Evolutionary conservation across 371 early-diverging fungal genomes (phyloP).

Genomic region (Apophysomyces elegans): DNA sequence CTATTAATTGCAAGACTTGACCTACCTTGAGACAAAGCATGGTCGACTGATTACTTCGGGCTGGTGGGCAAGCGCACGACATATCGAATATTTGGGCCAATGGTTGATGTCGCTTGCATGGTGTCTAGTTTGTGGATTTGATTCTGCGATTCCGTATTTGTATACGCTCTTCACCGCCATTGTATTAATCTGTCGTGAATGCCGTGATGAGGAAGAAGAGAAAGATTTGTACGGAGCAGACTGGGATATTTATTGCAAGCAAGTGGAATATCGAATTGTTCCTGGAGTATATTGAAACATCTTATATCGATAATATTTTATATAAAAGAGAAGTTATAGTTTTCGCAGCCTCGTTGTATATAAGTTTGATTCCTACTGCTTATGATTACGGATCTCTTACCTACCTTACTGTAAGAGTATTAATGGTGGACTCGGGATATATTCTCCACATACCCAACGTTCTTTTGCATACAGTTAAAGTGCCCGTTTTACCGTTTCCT

Average conservation of each 20-base stretch:
- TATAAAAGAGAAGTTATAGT: too few species aligned
- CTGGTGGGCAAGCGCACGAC: constrained; percentile 93
- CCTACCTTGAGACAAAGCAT: constrained; percentile 79
- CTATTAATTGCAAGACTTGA: constrained; percentile 51
- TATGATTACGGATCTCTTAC: too few species aligned
- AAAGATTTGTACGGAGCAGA: constrained; percentile 89
- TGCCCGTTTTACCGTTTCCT: too few species aligned
- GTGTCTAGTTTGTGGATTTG: constrained; percentile 76
- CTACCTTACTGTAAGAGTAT: too few species aligned
- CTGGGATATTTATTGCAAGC: constrained; percentile 88
- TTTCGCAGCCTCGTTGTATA: too few species aligned
- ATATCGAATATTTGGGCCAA: constrained; percentile 94
- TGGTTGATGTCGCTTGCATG: constrained; percentile 87
- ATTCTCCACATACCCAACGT: too few species aligned
- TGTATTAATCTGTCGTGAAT: constrained; percentile 85
- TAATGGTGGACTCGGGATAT: too few species aligned
- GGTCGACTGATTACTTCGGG: constrained; percentile 86
- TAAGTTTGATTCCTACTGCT: too few species aligned
- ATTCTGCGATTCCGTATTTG: constrained; percentile 86
- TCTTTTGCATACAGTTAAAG: too few species aligned
- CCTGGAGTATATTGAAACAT: constrained; percentile 57
- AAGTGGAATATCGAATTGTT: constrained; percentile 85
- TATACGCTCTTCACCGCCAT: constrained; percentile 90
- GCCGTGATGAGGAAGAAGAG: constrained; percentile 90
- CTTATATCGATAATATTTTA: too few species aligned